Conservation (phyloP, 371 early-diverging fungal species). For the Apophysomyces sp. region DNA sequence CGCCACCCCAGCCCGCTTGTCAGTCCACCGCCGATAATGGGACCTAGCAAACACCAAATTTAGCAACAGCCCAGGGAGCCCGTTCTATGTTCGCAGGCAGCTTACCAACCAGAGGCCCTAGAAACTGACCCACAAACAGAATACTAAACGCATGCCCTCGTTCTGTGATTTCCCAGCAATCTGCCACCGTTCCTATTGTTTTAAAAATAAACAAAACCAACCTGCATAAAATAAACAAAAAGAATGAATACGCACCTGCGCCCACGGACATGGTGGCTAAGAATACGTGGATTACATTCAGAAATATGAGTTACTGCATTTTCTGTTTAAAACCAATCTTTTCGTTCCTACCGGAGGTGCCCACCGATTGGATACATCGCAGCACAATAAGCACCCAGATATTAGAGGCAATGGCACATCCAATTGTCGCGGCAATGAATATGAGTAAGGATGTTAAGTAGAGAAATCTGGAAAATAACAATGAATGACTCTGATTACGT, state of each 20-base stretch:
- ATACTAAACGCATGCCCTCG: conserved; percentile 43
- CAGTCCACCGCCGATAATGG: conserved; percentile 44
- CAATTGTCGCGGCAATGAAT: conserved; percentile 56
- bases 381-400: conserved; percentile 54
- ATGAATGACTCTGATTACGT: background rate
- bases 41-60: conserved; percentile 15
- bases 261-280: conserved; percentile 42
- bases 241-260: conserved; percentile 20
- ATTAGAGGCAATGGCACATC: conserved; percentile 54
- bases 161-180: conserved; percentile 38
- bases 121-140: conserved; percentile 56
- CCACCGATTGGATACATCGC: conserved; percentile 64
- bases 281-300: too few species aligned
- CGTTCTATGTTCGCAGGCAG: background rate
- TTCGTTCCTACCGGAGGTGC: conserved; percentile 53
- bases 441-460: conserved; percentile 54
- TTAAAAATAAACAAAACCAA: background rate
- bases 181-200: conserved; percentile 29
- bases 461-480: conserved; percentile 35
- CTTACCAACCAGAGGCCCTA: conserved; percentile 54
- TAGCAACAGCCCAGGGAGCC: too few species aligned
- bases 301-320: background rate
- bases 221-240: conserved; percentile 2
- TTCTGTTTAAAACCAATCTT: background rate
- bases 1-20: conserved; percentile 57